Evolutionary conservation across 495 filamentous ascomycete species (phyloP), one percentile per base, ranked within the genome.

Genomic region (Ascobolus immersus): DNA sequence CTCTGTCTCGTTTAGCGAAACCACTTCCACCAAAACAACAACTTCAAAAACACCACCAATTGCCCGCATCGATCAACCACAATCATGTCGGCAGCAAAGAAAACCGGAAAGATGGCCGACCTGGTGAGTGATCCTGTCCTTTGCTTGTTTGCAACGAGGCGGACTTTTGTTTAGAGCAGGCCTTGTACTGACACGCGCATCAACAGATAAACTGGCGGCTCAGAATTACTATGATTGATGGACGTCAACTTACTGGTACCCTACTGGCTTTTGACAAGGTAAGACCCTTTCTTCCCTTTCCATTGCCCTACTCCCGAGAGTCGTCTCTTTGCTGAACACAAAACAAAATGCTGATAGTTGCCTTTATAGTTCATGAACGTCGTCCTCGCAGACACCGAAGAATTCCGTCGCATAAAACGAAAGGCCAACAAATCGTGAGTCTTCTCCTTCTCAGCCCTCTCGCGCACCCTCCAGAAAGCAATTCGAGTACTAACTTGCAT

Each of bases 181-280:
- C n/a, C 23, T 7, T 12, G 17, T 34, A 22, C 35, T 37, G 21
- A 37, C 21, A 29, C 37, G 33, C 51, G 14, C 14, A 31, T 36
- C 6, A 14, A 32, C 53, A 96, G 86, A 89, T 99, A 68, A 92
- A 94, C 57, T 94, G 89, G 61, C 76, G 84, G 51, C 94, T 99
- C 89, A 69, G 80, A 52, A 75, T 91, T 41, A 94, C 89, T 25
- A 62, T 99, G 49, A 79, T 74, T 48, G 86, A 99, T 62, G 77
- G 80, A 44, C 73, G 86, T 43, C 84, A 94, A 55, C 84, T 99
- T 69, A 78, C 75, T 9, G 89, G 89, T 33, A 81, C 92, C 47
- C 84, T 94, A 74, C 65, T 94, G 36, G 84, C 84, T 32, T 94
- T 92, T 47, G 84, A 94, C 55, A 92, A 91, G 71, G 84, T 89